Conservation (phyloP, 2,329 filamentous ascomycete species). For the Akanthomyces dipterigenus region DNA sequence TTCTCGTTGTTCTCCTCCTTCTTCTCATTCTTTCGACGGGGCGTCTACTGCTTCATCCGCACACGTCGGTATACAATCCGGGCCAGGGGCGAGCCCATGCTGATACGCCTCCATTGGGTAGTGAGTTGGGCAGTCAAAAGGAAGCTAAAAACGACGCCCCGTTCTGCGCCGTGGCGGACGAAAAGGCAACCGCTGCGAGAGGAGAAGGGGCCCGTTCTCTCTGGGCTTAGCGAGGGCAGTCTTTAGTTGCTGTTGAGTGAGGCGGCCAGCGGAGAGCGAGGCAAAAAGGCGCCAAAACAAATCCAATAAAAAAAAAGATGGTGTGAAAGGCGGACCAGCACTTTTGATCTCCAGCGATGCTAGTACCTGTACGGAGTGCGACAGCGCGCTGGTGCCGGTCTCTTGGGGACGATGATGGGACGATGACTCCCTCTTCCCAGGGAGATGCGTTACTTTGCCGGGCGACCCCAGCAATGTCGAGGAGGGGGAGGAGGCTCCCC, state of each 20-base stretch:
- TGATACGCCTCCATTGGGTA: background rate
- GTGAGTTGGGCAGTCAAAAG: background rate
- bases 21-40: background rate
- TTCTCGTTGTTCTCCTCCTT: background rate
- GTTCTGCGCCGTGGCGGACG: background rate
- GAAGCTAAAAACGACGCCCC: background rate
- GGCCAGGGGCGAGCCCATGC: background rate
- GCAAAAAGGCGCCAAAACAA: background rate
- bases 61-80: background rate
- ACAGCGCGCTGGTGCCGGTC: background rate
- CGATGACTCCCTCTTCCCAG: background rate
- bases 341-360: background rate
- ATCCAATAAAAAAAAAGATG: background rate
- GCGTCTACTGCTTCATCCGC: background rate
- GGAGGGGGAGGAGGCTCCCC: background rate
- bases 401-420: background rate
- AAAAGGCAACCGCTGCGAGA: background rate
- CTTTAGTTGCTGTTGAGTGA: background rate
- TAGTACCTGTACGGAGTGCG: slow-evolving; percentile 4
- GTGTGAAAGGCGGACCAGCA: background rate
- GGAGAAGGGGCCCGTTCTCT: background rate
- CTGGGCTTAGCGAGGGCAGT: background rate
- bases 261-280: background rate
- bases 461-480: too few relatives aligned
- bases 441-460: background rate